These are phyloP conservation scores for Tylopilus cervinicoccineus DNA, from an alignment of 768 basidiomycete species.

Conservation along the genomic window DNA sequence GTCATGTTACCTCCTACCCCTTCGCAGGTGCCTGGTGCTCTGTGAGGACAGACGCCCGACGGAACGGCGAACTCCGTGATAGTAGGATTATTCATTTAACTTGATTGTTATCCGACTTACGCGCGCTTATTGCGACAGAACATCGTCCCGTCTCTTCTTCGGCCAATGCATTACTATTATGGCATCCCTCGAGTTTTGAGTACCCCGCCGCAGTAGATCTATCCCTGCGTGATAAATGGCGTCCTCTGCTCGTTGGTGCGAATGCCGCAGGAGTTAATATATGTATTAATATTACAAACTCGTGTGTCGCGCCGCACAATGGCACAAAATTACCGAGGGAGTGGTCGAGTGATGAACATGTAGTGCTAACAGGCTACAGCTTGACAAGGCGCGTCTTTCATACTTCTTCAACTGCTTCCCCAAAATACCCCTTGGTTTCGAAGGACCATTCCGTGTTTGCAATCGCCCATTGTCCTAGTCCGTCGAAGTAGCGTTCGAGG, in stretches of 20 bases:
- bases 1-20: conserved; percentile 15
- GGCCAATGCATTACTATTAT: not conserved
- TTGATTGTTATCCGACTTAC: not conserved
- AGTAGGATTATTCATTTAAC: conserved; percentile 11
- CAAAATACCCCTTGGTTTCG: conserved; percentile 67
- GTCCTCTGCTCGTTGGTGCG: conserved; percentile 1
- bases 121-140: conserved; percentile 1
- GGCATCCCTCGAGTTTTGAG: conserved; percentile 9
- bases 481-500: conserved; percentile 50
- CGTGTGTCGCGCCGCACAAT: not conserved
- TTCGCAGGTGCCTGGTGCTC: conserved; percentile 13
- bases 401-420: conserved; percentile 49
- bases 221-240: conserved; percentile 8
- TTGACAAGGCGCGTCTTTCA: conserved; percentile 40
- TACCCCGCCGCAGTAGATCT: conserved; percentile 7
- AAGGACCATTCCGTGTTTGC: conserved; percentile 72
- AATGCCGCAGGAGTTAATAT: conserved; percentile 4
- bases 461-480: conserved; percentile 55
- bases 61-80: not conserved
- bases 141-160: not conserved
- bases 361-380: conserved; percentile 1
- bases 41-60: conserved; percentile 6
- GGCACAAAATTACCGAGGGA: conserved; percentile 1
- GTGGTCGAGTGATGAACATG: not conserved
- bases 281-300: conserved; percentile 16